These are phyloP conservation scores for Triangularia verruculosa DNA, from an alignment of 2,329 filamentous ascomycete species.

Conservation along the genomic window DNA sequence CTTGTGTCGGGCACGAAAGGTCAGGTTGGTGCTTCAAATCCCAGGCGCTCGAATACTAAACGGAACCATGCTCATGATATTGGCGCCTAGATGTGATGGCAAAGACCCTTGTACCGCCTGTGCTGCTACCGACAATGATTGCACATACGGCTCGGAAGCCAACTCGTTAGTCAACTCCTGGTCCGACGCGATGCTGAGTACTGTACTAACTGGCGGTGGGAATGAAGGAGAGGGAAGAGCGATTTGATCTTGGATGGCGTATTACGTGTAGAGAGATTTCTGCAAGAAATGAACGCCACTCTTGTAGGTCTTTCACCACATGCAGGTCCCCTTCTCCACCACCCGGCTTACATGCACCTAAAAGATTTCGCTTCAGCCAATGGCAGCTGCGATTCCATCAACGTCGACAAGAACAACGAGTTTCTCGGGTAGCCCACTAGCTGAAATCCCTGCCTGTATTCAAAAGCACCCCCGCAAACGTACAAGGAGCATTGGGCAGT, in stretches of 20 bases:
- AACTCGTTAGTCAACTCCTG: slow-evolving; percentile 37
- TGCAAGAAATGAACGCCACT: slow-evolving; percentile 43
- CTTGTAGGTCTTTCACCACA: slow-evolving; percentile 34
- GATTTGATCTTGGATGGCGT: slow-evolving; percentile 52
- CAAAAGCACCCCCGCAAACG: not conserved
- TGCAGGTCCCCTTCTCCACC: slow-evolving; percentile 14
- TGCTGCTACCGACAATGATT: slow-evolving; percentile 36
- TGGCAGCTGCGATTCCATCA: not conserved
- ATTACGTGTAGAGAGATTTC: slow-evolving; percentile 44
- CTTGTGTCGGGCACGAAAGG: slow-evolving; percentile 46
- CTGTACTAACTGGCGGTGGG: not conserved
- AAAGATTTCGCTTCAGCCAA: not conserved
- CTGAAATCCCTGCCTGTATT: slow-evolving; percentile 11
- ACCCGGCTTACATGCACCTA: not conserved
- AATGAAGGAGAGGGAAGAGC: slow-evolving; percentile 45
- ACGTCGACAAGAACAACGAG: slow-evolving; percentile 7
- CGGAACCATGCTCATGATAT: not conserved
- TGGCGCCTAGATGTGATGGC: slow-evolving; percentile 44
- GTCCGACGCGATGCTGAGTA: not conserved
- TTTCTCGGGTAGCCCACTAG: slow-evolving; percentile 22
- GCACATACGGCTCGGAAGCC: slow-evolving; percentile 43
- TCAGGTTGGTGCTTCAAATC: slow-evolving; percentile 35
- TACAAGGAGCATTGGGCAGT: slow-evolving; percentile 20
- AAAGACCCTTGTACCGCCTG: slow-evolving; percentile 44
- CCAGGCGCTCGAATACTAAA: not conserved